phyloP scores from a whole-genome alignment of 306 rosid genomes.

The Cercis canadensis region DNA sequence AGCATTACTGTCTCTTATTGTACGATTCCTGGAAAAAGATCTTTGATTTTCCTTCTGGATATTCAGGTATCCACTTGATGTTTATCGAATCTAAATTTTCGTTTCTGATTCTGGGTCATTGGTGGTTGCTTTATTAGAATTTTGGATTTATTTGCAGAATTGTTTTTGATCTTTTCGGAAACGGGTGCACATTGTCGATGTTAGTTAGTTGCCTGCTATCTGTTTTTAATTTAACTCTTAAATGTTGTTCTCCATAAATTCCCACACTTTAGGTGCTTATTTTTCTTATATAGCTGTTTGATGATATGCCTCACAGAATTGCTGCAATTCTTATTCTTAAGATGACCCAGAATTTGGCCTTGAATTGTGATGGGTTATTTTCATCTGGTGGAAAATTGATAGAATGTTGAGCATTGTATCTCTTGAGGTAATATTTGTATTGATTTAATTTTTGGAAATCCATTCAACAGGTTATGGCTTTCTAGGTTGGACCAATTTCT shows the following conservation, averaged over 20 bases:
- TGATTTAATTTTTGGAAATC: neutral
- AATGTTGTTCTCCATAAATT: neutral
- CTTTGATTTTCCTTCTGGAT: neutral
- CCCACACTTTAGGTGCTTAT: neutral
- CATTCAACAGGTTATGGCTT: neutral
- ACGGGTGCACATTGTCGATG: neutral
- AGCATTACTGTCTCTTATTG: neutral
- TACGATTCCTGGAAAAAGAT: neutral
- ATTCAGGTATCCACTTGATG: neutral
- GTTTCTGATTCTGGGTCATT: neutral
- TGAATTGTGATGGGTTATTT: neutral
- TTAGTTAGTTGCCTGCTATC: neutral
- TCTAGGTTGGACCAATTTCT: neutral
- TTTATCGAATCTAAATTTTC: neutral
- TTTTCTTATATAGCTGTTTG: neutral
- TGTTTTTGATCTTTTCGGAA: neutral
- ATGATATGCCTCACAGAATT: neutral
- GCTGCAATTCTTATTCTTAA: neutral
- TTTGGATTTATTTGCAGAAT: too few species aligned
- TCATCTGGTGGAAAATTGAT: neutral
- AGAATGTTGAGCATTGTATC: neutral
- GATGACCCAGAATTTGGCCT: neutral
- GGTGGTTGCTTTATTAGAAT: neutral
- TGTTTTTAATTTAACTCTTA: neutral
- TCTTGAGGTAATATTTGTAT: neutral